phyloP scores from a whole-genome alignment of 257 asterid genomes.

The Henckelia pumila region DNA sequence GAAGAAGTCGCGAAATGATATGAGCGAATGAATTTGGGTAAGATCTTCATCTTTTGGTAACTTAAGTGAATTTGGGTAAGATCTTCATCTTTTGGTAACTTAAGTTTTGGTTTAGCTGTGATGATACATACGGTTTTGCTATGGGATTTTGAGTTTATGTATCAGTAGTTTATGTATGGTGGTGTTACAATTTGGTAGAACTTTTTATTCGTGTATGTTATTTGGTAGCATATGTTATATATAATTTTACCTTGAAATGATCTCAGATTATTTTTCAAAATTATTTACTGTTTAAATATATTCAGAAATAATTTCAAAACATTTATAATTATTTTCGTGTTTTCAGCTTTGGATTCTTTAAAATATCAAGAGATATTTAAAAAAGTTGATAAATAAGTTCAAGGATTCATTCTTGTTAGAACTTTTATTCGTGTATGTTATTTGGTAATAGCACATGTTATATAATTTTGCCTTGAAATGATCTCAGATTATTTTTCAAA shows the following conservation, averaged over 20 bases:
- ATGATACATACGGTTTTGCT: background rate
- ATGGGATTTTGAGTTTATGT: background rate
- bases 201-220: background rate
- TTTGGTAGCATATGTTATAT: background rate
- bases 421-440: background rate
- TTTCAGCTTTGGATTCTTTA: too few species aligned
- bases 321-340: too few species aligned
- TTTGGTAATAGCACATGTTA: background rate
- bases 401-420: too few species aligned
- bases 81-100: background rate
- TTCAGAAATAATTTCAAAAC: background rate
- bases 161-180: background rate
- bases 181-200: background rate
- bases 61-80: conserved; percentile 2
- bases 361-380: too few species aligned
- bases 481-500: too few species aligned
- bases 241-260: too few species aligned
- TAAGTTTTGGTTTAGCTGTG: background rate
- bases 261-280: too few species aligned
- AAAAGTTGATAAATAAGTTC: too few species aligned
- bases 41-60: background rate
- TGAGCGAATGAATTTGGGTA: conserved; percentile 25
- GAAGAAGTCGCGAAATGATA: conserved; percentile 47
- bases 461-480: background rate
- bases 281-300: too few species aligned